Conservation (phyloP, 192 early-diverging fungal species). For the Bifiguratus adelaidae region DNA sequence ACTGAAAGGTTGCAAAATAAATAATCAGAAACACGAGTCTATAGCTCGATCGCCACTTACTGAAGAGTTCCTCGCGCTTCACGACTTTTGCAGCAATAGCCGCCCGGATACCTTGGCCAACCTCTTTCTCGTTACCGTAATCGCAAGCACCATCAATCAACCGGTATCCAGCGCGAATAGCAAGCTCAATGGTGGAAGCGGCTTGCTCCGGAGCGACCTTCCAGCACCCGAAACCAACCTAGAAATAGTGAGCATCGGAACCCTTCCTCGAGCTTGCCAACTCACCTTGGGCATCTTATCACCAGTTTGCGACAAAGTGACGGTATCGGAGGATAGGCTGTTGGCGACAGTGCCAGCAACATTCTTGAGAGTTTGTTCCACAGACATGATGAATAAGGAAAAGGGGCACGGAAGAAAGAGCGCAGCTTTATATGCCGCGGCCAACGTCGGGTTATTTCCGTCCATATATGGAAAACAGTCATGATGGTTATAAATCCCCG, state of each 20-base stretch:
- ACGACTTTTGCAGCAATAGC: conserved; percentile 37
- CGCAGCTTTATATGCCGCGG: too few relatives aligned
- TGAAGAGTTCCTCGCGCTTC: conserved; percentile 38
- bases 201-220: conserved; percentile 28
- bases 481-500: too few relatives aligned
- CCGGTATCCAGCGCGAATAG: conserved; percentile 21
- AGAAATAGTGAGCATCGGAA: too few relatives aligned
- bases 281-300: conserved; percentile 40
- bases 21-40: neutral
- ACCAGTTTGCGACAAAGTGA: conserved; percentile 31
- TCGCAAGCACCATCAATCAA: conserved; percentile 40
- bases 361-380: too few relatives aligned
- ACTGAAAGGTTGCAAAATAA: conserved; percentile 3
- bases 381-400: too few relatives aligned
- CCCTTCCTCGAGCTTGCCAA: too few relatives aligned
- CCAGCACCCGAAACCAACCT: conserved; percentile 44
- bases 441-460: too few relatives aligned
- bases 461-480: too few relatives aligned
- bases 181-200: conserved; percentile 28
- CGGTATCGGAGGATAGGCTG: too few relatives aligned
- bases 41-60: conserved; percentile 1
- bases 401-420: too few relatives aligned
- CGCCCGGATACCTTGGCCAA: conserved; percentile 42
- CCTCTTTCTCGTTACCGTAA: conserved; percentile 56
- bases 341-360: too few relatives aligned